Evolutionary conservation across 2,329 filamentous ascomycete species (phyloP).

Genomic region (Ampelomyces quisqualis): DNA sequence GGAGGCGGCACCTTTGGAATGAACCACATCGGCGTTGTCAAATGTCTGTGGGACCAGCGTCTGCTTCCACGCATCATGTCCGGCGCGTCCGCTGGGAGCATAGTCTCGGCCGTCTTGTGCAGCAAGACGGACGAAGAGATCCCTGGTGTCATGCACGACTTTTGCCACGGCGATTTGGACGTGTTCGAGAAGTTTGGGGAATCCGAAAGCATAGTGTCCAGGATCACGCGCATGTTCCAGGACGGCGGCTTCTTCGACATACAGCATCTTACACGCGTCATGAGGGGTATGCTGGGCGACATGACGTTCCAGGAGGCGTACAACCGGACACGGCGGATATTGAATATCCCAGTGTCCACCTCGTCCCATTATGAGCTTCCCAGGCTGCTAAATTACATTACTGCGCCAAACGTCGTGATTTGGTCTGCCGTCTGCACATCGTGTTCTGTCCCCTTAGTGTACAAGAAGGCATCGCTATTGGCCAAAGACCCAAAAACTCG

Average conservation of each 20-base stretch:
- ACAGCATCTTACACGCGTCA: conserved; percentile 74
- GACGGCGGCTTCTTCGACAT: conserved; percentile 85
- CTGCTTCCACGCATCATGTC: conserved; percentile 84
- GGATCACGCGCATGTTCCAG: conserved; percentile 73
- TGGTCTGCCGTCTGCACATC: conserved; percentile 97
- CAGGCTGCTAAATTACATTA: conserved; percentile 85
- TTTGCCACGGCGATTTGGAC: conserved; percentile 75
- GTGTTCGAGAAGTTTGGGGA: conserved; percentile 70
- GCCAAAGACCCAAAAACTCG: conserved; percentile 84
- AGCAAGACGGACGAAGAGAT: conserved; percentile 77
- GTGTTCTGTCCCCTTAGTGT: conserved; percentile 86
- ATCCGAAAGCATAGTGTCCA: conserved; percentile 65
- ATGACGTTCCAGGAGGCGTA: conserved; percentile 96
- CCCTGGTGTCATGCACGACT: conserved; percentile 65
- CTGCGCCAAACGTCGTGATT: conserved; percentile 89
- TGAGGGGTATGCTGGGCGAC: conserved; percentile 78
- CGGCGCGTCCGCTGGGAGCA: conserved; percentile 82
- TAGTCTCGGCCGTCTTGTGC: conserved; percentile 79
- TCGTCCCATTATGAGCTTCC: conserved; percentile 86
- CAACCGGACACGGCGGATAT: conserved; percentile 85
- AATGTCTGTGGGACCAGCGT: conserved; percentile 71
- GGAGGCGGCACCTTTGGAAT: conserved; percentile 89
- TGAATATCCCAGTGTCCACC: conserved; percentile 92
- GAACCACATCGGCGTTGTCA: conserved; percentile 86
- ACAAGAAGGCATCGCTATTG: conserved; percentile 73